phyloP scores from a whole-genome alignment of 1,139 yeast species.

The Suhomyces taliae region DNA sequence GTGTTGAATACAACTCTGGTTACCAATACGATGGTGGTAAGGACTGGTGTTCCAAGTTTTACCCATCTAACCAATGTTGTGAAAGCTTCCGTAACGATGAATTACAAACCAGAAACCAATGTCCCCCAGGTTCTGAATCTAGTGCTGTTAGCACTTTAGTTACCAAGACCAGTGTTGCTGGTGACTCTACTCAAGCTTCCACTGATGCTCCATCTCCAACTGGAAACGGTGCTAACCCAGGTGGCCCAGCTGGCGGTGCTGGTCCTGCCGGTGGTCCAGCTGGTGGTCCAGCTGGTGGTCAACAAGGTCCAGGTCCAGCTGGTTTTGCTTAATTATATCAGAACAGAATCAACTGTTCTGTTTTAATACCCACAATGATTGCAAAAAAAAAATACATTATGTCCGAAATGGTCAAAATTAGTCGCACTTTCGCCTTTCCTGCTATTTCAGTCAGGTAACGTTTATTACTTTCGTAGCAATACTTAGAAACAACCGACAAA shows the following conservation, averaged over 20 bases:
- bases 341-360: too few relatives aligned
- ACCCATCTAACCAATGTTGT: slow-evolving; percentile 19
- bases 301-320: neutral
- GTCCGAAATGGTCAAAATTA: too few relatives aligned
- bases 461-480: too few relatives aligned
- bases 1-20: slow-evolving; percentile 23
- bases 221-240: neutral
- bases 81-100: slow-evolving; percentile 16
- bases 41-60: slow-evolving; percentile 22
- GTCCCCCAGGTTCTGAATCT: slow-evolving; percentile 12
- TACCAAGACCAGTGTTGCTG: slow-evolving; percentile 2
- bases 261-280: neutral
- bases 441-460: too few relatives aligned
- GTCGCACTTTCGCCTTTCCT: too few relatives aligned
- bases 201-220: neutral
- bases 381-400: too few relatives aligned
- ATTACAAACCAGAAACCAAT: slow-evolving; percentile 16
- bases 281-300: neutral
- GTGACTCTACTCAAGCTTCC: neutral
- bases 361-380: too few relatives aligned
- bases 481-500: too few relatives aligned
- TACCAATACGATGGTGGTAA: slow-evolving; percentile 21
- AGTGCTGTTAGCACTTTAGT: slow-evolving; percentile 3
- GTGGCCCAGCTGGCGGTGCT: neutral
- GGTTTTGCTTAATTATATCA: too few relatives aligned